Conservation (phyloP, 2,329 filamentous ascomycete genomes). For the Colletotrichum plurivorum region DNA sequence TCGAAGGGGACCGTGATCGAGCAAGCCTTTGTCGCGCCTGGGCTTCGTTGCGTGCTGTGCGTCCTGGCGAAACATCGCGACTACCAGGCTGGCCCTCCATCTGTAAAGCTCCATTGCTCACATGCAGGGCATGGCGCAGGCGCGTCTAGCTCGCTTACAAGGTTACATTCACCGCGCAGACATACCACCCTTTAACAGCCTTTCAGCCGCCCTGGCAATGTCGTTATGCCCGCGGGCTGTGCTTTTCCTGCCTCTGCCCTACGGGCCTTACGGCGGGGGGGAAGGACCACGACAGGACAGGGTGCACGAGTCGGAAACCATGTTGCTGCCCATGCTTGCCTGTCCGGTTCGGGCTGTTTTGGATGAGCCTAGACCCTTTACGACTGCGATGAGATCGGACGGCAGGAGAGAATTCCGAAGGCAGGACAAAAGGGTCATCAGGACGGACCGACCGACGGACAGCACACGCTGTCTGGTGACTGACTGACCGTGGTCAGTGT, state of each 20-base stretch:
- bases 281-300: no score
- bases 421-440: neutral
- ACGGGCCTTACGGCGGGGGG: neutral
- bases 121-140: constrained; percentile 3
- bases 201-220: constrained; percentile 22
- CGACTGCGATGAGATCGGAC: neutral
- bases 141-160: constrained; percentile 37
- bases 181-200: no score
- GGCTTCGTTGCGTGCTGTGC: constrained; percentile 1
- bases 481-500: neutral
- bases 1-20: constrained; percentile 2
- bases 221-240: constrained; percentile 20
- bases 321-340: constrained; percentile 7
- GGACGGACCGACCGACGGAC: neutral
- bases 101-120: neutral
- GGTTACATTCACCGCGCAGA: constrained; percentile 14
- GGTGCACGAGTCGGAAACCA: constrained; percentile 17
- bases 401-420: neutral
- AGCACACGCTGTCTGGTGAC: neutral
- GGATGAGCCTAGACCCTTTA: constrained; percentile 8
- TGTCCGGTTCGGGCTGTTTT: constrained; percentile 14
- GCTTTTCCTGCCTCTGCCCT: constrained; percentile 9
- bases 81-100: neutral
- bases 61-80: neutral
- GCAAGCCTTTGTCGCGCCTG: neutral